Evolutionary conservation across 2,329 filamentous ascomycete species (phyloP).

Genomic region (Pseudogymnoascus sp.): DNA sequence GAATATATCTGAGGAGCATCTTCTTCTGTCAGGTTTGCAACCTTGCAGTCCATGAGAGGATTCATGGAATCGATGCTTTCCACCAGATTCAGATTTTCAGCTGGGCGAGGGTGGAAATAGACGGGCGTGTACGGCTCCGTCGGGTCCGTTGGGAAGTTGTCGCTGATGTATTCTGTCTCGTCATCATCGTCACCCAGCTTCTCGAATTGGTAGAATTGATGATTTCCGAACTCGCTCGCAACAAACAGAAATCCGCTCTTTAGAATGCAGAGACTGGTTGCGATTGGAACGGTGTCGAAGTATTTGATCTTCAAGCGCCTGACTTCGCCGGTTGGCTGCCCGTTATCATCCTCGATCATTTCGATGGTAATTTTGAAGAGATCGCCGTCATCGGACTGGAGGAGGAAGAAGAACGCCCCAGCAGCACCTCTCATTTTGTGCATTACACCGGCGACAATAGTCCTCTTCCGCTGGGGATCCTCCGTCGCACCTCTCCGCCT

Average conservation of each 20-base stretch:
- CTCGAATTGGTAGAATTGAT: constrained; percentile 94
- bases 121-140: constrained; percentile 63
- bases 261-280: constrained; percentile 79
- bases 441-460: constrained; percentile 86
- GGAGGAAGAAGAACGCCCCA: constrained; percentile 91
- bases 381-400: constrained; percentile 96
- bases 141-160: constrained; percentile 70
- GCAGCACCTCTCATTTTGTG: constrained; percentile 78
- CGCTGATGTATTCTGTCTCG: constrained; percentile 76
- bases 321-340: constrained; percentile 72
- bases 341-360: constrained; percentile 73
- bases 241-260: constrained; percentile 95
- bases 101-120: constrained; percentile 73
- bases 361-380: constrained; percentile 94
- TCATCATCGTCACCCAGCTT: constrained; percentile 94
- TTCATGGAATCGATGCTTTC: constrained; percentile 85
- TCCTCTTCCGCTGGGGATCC: constrained; percentile 82
- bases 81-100: constrained; percentile 75
- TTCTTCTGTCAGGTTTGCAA: constrained; percentile 82
- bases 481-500: constrained; percentile 79
- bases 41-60: constrained; percentile 81
- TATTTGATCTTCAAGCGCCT: constrained; percentile 86
- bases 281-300: constrained; percentile 90
- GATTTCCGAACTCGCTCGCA: constrained; percentile 84
- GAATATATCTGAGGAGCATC: constrained; percentile 96